Conservation (phyloP, 2,329 filamentous ascomycete species). For the Parascedosporium putredinis region DNA sequence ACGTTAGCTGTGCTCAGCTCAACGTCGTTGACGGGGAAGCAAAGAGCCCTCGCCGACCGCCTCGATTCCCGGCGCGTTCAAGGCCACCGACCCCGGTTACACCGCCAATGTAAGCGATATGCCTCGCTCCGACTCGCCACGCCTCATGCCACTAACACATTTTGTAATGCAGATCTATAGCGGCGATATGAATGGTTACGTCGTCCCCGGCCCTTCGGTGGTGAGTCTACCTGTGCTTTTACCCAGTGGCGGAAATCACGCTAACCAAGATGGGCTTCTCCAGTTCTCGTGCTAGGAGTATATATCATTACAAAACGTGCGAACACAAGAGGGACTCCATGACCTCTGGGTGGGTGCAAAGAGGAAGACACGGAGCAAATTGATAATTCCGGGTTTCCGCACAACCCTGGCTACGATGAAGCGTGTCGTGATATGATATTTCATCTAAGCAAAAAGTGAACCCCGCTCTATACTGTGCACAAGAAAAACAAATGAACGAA, state of each 20-base stretch:
- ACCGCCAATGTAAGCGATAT: conserved; percentile 17
- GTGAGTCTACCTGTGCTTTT: neutral
- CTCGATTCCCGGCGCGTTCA: conserved; percentile 30
- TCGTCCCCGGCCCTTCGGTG: conserved; percentile 5
- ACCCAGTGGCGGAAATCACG: neutral
- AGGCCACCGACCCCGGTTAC: conserved; percentile 32
- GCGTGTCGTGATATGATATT: no score
- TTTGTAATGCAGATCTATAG: conserved; percentile 2
- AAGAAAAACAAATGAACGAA: no score
- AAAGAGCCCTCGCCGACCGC: conserved; percentile 28
- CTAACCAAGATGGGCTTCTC: neutral
- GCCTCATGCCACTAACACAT: neutral
- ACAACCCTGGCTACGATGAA: no score
- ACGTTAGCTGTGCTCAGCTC: conserved; percentile 35
- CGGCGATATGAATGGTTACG: conserved; percentile 4
- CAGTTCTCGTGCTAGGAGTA: neutral
- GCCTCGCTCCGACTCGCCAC: no score
- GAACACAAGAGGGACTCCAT: no score
- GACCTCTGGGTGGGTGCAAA: no score
- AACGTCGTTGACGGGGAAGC: conserved; percentile 31
- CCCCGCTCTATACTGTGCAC: no score
- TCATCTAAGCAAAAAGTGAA: no score
- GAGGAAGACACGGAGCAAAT: no score
- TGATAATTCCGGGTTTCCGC: no score
- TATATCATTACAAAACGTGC: no score